Conservation (phyloP, 306 rosid genomes). For the Cercis canadensis region DNA sequence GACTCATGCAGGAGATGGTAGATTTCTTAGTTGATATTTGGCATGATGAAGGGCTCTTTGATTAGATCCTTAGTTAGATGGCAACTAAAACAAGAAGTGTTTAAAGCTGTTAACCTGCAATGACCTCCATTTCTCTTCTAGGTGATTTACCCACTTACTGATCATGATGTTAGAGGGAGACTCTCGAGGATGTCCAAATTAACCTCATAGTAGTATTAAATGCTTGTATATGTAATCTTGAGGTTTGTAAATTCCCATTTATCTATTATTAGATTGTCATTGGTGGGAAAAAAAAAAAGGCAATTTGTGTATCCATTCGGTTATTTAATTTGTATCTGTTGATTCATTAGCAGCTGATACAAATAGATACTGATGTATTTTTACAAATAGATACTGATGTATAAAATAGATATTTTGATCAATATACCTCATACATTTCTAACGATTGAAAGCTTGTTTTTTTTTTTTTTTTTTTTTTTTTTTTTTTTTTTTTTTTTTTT, state of each 20-base stretch:
- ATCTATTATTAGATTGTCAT: no score
- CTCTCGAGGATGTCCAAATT: slow-evolving; percentile 15
- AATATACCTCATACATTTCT: no score
- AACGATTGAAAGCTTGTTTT: no score
- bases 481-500: no score
- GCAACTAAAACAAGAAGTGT: slow-evolving; percentile 36
- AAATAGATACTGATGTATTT: no score
- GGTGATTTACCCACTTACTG: slow-evolving; percentile 13
- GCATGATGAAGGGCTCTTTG: slow-evolving; percentile 81
- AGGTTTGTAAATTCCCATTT: no score
- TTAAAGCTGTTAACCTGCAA: slow-evolving; percentile 40
- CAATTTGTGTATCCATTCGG: neutral
- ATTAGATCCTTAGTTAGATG: slow-evolving; percentile 45
- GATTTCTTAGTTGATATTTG: slow-evolving; percentile 95
- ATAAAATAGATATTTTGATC: no score
- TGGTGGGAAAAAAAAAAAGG: no score
- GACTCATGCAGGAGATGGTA: slow-evolving; percentile 89
- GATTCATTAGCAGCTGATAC: slow-evolving; percentile 21
- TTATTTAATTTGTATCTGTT: slow-evolving; percentile 15
- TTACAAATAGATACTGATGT: no score
- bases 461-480: no score
- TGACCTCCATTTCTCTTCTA: slow-evolving; percentile 30
- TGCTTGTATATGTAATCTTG: no score
- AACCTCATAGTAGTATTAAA: slow-evolving; percentile 11
- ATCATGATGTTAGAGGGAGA: slow-evolving; percentile 23